Conservation (phyloP, 257 asterid genomes). For the Linaria vulgaris region DNA sequence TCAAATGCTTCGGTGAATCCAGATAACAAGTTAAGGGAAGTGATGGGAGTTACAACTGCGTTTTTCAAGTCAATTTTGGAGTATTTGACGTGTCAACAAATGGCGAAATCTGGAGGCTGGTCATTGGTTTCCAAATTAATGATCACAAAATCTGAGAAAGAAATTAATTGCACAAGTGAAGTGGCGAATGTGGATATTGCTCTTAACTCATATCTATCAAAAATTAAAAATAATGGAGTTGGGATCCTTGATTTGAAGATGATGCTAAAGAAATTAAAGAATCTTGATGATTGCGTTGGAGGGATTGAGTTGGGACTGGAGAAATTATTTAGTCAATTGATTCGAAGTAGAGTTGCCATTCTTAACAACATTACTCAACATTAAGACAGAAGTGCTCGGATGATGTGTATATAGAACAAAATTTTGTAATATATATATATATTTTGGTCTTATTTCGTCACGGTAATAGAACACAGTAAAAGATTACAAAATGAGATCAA, state of each 20-base stretch:
- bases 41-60: conserved; percentile 26
- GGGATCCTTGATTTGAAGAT: neutral
- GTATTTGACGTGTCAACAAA: conserved; percentile 42
- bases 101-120: conserved; percentile 25
- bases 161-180: conserved; percentile 27
- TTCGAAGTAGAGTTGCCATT: conserved; percentile 20
- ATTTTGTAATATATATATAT: too few species aligned
- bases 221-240: neutral
- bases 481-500: too few species aligned
- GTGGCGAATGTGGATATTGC: conserved; percentile 17
- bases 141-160: conserved; percentile 25
- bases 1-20: too few species aligned
- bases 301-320: conserved; percentile 21
- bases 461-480: too few species aligned
- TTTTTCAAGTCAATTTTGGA: conserved; percentile 39
- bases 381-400: neutral
- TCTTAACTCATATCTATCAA: neutral
- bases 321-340: conserved; percentile 20
- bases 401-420: neutral
- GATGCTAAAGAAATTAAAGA: neutral
- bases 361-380: conserved; percentile 21
- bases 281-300: conserved; percentile 18
- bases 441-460: too few species aligned
- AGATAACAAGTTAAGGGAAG: conserved; percentile 29
- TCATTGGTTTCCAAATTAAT: conserved; percentile 42